Evolutionary conservation across 2,329 filamentous ascomycete genomes (phyloP).

Genomic region (Cladosporium sp.): DNA sequence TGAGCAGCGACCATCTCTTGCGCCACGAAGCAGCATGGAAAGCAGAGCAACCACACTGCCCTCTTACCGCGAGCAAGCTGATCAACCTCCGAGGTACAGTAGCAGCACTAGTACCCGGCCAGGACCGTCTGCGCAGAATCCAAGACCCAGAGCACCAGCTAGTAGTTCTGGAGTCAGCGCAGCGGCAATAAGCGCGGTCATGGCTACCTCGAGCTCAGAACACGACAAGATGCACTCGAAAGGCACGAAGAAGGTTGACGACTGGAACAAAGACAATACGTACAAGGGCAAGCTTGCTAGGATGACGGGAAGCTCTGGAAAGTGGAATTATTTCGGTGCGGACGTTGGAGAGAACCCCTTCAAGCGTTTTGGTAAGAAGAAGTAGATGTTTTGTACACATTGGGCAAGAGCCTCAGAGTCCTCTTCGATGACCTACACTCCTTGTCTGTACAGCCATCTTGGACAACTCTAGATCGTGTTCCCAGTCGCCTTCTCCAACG

Average conservation of each 20-base stretch:
- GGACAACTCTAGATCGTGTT: too few relatives aligned
- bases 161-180: neutral
- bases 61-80: neutral
- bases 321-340: neutral
- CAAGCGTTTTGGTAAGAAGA: neutral
- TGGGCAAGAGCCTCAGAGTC: too few relatives aligned
- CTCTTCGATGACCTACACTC: too few relatives aligned
- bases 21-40: neutral
- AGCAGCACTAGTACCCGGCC: neutral
- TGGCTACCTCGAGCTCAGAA: neutral
- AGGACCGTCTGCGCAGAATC: neutral
- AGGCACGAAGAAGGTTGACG: neutral
- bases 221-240: slow-evolving; percentile 3
- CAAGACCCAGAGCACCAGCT: neutral
- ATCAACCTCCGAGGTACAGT: neutral
- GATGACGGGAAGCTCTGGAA: neutral
- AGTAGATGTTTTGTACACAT: too few relatives aligned
- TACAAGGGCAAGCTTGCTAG: neutral
- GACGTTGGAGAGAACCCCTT: neutral
- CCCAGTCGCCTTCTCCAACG: too few relatives aligned
- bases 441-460: too few relatives aligned
- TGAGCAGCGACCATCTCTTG: too few relatives aligned
- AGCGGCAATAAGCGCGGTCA: neutral
- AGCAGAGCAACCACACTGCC: neutral
- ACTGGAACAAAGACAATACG: neutral